A percentile compares a stretch with the other conserved stretches of the same genome.
phyloP scores from a whole-genome alignment of 192 early-diverging fungal species.

The Pilaira anomala region DNA sequence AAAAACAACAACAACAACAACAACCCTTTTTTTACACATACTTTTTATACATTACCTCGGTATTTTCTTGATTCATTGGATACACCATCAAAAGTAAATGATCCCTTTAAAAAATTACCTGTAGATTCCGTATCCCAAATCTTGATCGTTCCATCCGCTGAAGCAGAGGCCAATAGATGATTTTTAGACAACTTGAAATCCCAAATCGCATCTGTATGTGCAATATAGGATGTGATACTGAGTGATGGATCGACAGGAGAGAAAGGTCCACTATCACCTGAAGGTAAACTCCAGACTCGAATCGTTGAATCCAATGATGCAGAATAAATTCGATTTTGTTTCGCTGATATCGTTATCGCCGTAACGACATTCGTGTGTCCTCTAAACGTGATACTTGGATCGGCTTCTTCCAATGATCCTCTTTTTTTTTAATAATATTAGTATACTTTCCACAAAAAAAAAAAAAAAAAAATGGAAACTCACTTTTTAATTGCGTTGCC shows the following conservation, averaged over 20 bases:
- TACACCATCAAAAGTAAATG: conserved; percentile 44
- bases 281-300: conserved; percentile 60
- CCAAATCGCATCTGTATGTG: conserved; percentile 87
- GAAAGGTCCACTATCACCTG: conserved; percentile 53
- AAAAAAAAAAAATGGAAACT: not conserved
- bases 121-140: conserved; percentile 67
- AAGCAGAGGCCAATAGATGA: conserved; percentile 61
- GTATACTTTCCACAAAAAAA: not conserved
- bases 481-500: conserved; percentile 35
- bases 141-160: conserved; percentile 78
- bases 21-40: not conserved
- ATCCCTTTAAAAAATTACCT: conserved; percentile 45
- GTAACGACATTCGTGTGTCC: conserved; percentile 72
- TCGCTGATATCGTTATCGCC: conserved; percentile 56
- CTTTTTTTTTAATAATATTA: conserved; percentile 7
- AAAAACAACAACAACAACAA: not conserved
- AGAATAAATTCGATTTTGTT: conserved; percentile 63
- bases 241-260: conserved; percentile 49
- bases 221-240: conserved; percentile 61
- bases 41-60: not conserved
- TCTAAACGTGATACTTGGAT: conserved; percentile 70
- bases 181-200: conserved; percentile 69
- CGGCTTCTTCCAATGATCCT: conserved; percentile 50
- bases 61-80: conserved; percentile 10
- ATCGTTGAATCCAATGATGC: conserved; percentile 73